Base-by-base conservation (phyloP, 2,329 filamentous ascomycete genomes). In the Monilinia fructicola region DNA sequence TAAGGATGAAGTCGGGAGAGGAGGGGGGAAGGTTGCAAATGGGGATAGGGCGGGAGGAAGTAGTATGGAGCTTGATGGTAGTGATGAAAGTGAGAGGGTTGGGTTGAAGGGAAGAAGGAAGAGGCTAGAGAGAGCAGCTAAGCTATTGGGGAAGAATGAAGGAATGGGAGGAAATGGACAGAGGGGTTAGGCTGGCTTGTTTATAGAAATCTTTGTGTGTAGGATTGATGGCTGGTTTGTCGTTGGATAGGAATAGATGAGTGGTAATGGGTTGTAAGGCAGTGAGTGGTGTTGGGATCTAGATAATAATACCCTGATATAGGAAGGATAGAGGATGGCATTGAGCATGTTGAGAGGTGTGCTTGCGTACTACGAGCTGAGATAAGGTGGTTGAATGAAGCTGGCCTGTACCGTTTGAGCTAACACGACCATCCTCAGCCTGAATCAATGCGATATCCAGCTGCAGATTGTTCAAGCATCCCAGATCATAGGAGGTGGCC, bases 31-130 rank as follows among this genome's bases (percentile, higher is more conserved):
- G 23, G 31, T n/a, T 21, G 3, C n/a, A 40, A 48, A 38, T 35
- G 9, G 9, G 11, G 38, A 54, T 3, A 53, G n/a, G 11, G 38
- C n/a, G 12, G 38, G 21, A 18, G 38, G 18, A 46, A 65, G 46
- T 21, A 65, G 64, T 44, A 53, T 61, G 55, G 35, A 38, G 46
- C 31, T 61, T 61, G 55, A 44, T 26, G 64, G 55, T n/a, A 44
- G 23, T 28, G 46, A 61, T 26, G 46, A 35, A 26, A 42, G 64
- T 31, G 54, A 2, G 11, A 60, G 55, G 42, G 14, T 2, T 35
- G 38, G 38, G 5, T 26, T 53, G 14, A 53, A 9, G 21, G 55
- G 35, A 16, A 61, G 35, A 11, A 53, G 21, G 16, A 46, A 44
- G 6, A 65, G 55, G 23, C 12, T 61, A 18, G 55, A 61, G n/a